These are phyloP conservation scores for Saccharomycopsis sp. DNA, from an alignment of 805 yeast species.

Conservation along the genomic window DNA sequence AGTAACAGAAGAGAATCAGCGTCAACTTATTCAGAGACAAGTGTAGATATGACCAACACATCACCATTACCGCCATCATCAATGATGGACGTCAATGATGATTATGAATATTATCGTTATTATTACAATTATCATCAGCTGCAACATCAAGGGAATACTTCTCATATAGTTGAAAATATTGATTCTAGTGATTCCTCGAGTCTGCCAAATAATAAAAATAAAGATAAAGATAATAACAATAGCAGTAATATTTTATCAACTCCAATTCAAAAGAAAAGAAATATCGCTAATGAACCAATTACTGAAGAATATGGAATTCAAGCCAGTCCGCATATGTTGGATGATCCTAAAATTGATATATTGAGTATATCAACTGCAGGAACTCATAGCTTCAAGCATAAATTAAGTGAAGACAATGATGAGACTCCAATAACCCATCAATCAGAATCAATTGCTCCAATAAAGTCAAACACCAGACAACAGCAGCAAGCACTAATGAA, in stretches of 20 bases:
- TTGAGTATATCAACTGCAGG: constrained; percentile 3
- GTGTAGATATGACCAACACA: constrained; percentile 4
- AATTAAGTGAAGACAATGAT: constrained; percentile 14
- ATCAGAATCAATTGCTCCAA: neutral
- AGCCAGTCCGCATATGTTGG: neutral
- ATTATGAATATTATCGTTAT: constrained; percentile 21
- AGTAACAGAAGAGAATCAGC: constrained; percentile 5
- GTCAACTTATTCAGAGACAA: constrained; percentile 14
- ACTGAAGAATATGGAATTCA: neutral
- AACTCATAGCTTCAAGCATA: neutral
- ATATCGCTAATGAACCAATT: constrained; percentile 6
- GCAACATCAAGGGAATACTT: constrained; percentile 17
- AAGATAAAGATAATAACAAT: neutral
- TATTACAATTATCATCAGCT: constrained; percentile 21
- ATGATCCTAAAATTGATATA: constrained; percentile 6
- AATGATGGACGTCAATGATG: constrained; percentile 20
- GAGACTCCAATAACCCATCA: too few relatives aligned
- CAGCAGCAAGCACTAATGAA: neutral
- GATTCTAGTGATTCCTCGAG: constrained; percentile 15
- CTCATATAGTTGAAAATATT: constrained; percentile 19
- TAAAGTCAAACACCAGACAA: neutral
- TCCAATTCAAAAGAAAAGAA: constrained; percentile 1
- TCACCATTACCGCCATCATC: constrained; percentile 19
- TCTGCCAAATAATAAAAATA: neutral
- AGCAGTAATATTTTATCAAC: neutral